Evolutionary conservation across 176 grass and related monocot species (phyloP), one percentile per base, ranked within the genome.

Genomic region (Rhynchospora breviuscula): DNA sequence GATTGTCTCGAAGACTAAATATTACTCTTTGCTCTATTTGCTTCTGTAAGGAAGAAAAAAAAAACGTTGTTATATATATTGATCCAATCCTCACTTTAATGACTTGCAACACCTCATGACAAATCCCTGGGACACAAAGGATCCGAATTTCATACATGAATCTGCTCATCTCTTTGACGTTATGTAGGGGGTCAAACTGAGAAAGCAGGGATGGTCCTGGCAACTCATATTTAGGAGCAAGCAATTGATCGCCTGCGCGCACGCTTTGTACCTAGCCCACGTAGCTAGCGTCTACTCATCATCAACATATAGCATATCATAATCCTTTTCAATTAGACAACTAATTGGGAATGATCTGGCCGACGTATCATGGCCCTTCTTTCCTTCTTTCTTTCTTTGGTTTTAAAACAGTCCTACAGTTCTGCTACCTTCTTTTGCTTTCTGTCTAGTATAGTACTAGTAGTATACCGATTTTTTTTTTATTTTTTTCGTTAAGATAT

Each of bases 131-230:
- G 71, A 15, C 71, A 54, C 19, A 17, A 48, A 6, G 10, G 22
- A 75, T 75, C 71, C 8, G 71, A 75, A 54, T 15, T 29, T 13
- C 49, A 75, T 14, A 53, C 25, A 61, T 61, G 2, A 19, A 18
- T 63, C 57, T 59, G 11, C 6, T 18, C 31, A 3, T 40, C 33
- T 68, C 33, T 68, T 68, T 68, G 65, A 40, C 31, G 65, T 40
- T 40, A 40, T 40, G 3, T 68, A 58, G 45, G n/a, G 45, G 33
- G 76, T 60, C 80, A 82, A 82, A 68, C 25, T 63, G 80, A 68
- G 80, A 78, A 78, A 82, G 53, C 57, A 81, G 62, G 29, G 58
- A 23, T 68, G 80, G 80, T 82, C 80, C 62, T 82, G 62, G n/a
- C 40, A 48, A 82, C 48, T 67, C 45, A 51, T 66, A 25, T 45